phyloP scores from a whole-genome alignment of 2,329 filamentous ascomycete species.

The Pezicula radicicola region DNA sequence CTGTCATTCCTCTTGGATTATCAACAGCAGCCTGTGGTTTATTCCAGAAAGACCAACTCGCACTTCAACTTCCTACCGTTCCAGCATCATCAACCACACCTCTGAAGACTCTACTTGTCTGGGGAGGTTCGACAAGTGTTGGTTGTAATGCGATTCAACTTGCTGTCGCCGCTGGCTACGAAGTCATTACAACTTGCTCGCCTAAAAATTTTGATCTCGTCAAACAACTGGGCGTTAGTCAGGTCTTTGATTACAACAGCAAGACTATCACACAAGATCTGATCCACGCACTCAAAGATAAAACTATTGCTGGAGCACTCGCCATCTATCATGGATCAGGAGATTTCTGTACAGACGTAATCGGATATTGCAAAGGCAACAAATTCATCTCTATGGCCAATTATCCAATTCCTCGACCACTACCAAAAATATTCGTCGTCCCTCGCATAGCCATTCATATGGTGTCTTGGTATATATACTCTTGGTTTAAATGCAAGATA shows the following conservation, averaged over 20 bases:
- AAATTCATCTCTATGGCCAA: slow-evolving; percentile 22
- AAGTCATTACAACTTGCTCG: slow-evolving; percentile 35
- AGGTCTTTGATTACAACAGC: slow-evolving; percentile 36
- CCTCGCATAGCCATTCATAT: background rate
- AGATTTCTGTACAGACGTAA: slow-evolving; percentile 20
- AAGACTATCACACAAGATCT: slow-evolving; percentile 8
- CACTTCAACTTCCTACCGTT: background rate
- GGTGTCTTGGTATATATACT: background rate
- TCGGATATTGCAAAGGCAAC: slow-evolving; percentile 18
- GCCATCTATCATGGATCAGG: slow-evolving; percentile 19
- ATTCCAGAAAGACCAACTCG: slow-evolving; percentile 20
- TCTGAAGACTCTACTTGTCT: slow-evolving; percentile 31
- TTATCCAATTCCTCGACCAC: slow-evolving; percentile 13
- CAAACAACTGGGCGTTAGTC: slow-evolving; percentile 35
- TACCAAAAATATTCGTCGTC: background rate
- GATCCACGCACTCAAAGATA: slow-evolving; percentile 5
- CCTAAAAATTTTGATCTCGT: slow-evolving; percentile 32
- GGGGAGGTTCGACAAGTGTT: slow-evolving; percentile 18
- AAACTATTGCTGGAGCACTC: slow-evolving; percentile 28
- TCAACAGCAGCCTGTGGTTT: slow-evolving; percentile 30
- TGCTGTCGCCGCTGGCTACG: slow-evolving; percentile 35
- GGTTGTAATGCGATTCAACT: slow-evolving; percentile 37
- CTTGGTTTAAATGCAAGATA: background rate
- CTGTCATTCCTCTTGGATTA: slow-evolving; percentile 30
- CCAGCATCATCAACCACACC: background rate